These are phyloP conservation scores for Citeromyces siamensis DNA, from an alignment of 1,139 yeast genomes.

Conservation along the genomic window DNA sequence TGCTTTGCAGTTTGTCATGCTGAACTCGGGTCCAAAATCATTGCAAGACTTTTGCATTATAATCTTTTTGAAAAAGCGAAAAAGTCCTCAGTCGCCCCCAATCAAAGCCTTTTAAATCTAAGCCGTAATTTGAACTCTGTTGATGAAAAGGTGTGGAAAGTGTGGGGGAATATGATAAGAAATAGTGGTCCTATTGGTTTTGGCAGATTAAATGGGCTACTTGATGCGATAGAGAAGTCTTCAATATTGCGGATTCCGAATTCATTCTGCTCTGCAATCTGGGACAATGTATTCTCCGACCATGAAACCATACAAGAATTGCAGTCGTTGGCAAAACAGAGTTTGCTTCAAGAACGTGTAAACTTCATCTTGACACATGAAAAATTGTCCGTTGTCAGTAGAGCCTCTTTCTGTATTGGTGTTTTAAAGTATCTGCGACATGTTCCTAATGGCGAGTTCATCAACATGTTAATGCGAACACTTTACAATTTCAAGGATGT, in stretches of 20 bases:
- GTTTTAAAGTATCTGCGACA: too few relatives aligned
- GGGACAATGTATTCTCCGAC: too few relatives aligned
- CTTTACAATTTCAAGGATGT: too few relatives aligned
- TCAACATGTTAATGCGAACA: too few relatives aligned
- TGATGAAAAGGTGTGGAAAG: background rate
- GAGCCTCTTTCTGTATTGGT: too few relatives aligned
- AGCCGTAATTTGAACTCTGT: background rate
- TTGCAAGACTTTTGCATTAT: background rate
- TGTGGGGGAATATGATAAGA: background rate
- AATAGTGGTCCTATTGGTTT: background rate
- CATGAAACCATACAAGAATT: too few relatives aligned
- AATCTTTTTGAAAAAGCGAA: constrained; percentile 1
- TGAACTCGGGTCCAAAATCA: background rate
- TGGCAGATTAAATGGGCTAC: background rate
- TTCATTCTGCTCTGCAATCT: too few relatives aligned
- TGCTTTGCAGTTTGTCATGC: background rate
- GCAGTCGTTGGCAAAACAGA: too few relatives aligned
- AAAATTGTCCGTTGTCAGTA: too few relatives aligned
- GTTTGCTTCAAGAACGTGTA: too few relatives aligned
- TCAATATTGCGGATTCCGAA: background rate
- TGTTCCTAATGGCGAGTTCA: too few relatives aligned
- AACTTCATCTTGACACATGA: too few relatives aligned
- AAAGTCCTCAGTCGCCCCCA: background rate
- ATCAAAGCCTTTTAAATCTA: background rate
- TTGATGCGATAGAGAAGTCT: background rate